phyloP scores from a whole-genome alignment of 164 flowering plant species.

The Umbilicus rupestris region DNA sequence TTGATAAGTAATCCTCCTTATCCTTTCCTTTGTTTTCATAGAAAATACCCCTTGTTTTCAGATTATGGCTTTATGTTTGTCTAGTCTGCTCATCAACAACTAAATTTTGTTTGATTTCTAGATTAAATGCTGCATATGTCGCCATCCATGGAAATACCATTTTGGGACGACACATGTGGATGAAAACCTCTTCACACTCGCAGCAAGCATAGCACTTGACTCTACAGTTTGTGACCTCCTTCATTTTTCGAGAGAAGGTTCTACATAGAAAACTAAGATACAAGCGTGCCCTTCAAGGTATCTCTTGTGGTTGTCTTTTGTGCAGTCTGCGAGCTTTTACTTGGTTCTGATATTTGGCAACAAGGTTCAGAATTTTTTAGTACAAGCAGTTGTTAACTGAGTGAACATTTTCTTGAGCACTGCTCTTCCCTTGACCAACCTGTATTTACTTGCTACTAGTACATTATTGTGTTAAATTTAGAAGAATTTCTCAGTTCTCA shows the following conservation, averaged over 20 bases:
- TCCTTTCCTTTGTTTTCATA: conserved; percentile 7
- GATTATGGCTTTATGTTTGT: not conserved
- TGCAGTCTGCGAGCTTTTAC: too few species aligned
- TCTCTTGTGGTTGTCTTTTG: too few species aligned
- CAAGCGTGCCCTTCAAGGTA: too few species aligned
- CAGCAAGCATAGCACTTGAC: conserved; percentile 19
- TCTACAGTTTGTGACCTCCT: not conserved
- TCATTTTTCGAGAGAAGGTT: not conserved
- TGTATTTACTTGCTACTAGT: too few species aligned
- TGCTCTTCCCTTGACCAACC: too few species aligned
- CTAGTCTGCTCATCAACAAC: not conserved
- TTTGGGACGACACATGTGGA: conserved; percentile 74
- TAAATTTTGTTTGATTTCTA: conserved; percentile 15
- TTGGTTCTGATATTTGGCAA: too few species aligned
- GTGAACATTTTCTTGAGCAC: too few species aligned
- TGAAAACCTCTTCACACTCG: conserved; percentile 43
- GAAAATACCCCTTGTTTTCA: too few species aligned
- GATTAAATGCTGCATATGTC: conserved; percentile 78
- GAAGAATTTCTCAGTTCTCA: not conserved
- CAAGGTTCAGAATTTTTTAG: too few species aligned
- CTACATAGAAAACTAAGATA: not conserved
- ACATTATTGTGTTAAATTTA: too few species aligned
- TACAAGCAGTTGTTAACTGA: too few species aligned
- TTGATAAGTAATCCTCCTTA: conserved; percentile 52
- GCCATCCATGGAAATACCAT: conserved; percentile 70